These are phyloP conservation scores for Sophora flavescens DNA, from an alignment of 306 rosid species.

Conservation along the genomic window DNA sequence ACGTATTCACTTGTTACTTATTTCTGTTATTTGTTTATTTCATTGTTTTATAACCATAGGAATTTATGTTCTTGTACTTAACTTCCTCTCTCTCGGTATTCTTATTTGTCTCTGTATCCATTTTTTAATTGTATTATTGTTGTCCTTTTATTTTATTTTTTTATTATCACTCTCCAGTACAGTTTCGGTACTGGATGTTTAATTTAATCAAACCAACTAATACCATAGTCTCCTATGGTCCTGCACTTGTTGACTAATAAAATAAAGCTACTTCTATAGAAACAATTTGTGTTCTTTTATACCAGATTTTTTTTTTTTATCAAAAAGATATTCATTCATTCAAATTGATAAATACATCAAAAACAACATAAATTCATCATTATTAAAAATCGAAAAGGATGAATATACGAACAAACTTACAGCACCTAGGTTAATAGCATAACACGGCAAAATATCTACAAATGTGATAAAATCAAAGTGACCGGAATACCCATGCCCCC, in stretches of 20 bases:
- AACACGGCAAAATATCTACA: no score
- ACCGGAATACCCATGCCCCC: no score
- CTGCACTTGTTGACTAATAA: conserved; percentile 22
- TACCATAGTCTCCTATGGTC: conserved; percentile 4
- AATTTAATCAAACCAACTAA: not conserved
- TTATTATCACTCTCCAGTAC: not conserved
- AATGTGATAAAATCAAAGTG: no score
- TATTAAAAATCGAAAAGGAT: no score
- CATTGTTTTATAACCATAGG: not conserved
- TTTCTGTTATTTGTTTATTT: conserved; percentile 30
- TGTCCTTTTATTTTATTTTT: conserved; percentile 3
- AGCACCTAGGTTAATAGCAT: no score
- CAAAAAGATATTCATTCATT: no score
- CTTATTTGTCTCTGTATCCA: conserved; percentile 22
- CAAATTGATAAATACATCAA: no score
- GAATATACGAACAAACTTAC: no score
- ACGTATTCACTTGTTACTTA: conserved; percentile 25
- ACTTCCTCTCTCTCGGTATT: conserved; percentile 29
- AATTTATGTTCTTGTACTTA: conserved; percentile 33
- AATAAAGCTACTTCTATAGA: not conserved
- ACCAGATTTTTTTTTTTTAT: no score
- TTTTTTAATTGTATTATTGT: conserved; percentile 8
- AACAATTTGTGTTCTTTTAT: not conserved
- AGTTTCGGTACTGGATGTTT: not conserved
- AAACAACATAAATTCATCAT: no score